A percentile compares a stretch with the other conserved stretches of the same genome.
These are phyloP conservation scores for Penicillium samsonianum DNA, from an alignment of 495 filamentous ascomycete species.

Conservation along the genomic window DNA sequence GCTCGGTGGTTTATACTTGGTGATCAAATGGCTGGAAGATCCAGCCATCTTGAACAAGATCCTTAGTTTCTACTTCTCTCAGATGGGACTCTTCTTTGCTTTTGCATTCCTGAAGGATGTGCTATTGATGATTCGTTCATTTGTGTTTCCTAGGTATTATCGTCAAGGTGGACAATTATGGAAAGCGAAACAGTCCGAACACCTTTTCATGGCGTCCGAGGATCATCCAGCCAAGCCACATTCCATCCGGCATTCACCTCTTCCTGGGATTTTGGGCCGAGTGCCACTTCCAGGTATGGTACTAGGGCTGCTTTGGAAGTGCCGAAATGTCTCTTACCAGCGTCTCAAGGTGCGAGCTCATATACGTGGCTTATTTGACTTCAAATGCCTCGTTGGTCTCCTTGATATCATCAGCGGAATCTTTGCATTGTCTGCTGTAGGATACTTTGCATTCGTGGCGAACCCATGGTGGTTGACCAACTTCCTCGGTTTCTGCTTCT, in stretches of 20 bases:
- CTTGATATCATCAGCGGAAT: slow-evolving; percentile 61
- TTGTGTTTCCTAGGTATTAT: slow-evolving; percentile 70
- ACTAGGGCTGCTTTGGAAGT: slow-evolving; percentile 45
- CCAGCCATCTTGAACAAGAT: slow-evolving; percentile 80
- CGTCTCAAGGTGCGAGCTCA: slow-evolving; percentile 50
- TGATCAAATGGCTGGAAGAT: slow-evolving; percentile 87
- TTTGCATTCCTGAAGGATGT: slow-evolving; percentile 67
- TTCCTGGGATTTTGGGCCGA: slow-evolving; percentile 51
- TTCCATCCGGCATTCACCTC: slow-evolving; percentile 44
- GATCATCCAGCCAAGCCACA: slow-evolving; percentile 13
- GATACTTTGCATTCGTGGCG: slow-evolving; percentile 67
- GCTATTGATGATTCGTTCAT: slow-evolving; percentile 61
- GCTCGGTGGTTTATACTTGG: slow-evolving; percentile 77
- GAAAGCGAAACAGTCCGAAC: slow-evolving; percentile 38
- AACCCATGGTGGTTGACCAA: slow-evolving; percentile 86
- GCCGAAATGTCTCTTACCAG: slow-evolving; percentile 48
- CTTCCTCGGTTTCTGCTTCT: slow-evolving; percentile 81
- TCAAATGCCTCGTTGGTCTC: slow-evolving; percentile 50
- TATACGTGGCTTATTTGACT: slow-evolving; percentile 44
- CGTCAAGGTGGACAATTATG: slow-evolving; percentile 35
- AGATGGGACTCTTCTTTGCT: slow-evolving; percentile 74
- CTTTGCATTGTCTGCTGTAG: slow-evolving; percentile 58
- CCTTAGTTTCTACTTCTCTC: slow-evolving; percentile 80
- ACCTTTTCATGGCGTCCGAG: slow-evolving; percentile 25
- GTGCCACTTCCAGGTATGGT: slow-evolving; percentile 43